Evolutionary conservation across 164 flowering plant species (phyloP).

Genomic region (Berberis thunbergii): DNA sequence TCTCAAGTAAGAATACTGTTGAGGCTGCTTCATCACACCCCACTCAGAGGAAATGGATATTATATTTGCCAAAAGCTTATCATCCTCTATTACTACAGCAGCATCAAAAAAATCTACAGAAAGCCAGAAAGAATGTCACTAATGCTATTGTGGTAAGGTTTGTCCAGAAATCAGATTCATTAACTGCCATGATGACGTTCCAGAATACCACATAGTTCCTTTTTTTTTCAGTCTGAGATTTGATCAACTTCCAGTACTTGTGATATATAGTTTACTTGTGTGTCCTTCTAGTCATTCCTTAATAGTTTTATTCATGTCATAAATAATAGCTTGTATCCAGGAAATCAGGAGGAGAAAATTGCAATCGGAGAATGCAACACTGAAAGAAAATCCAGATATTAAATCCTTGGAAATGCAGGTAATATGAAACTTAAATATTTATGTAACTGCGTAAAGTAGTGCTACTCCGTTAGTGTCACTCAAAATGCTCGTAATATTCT

Average conservation of each 20-base stretch:
- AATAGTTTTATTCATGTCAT: neutral
- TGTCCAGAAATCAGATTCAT: constrained; percentile 8
- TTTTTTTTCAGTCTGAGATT: no score
- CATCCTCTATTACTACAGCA: constrained; percentile 80
- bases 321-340: constrained; percentile 21
- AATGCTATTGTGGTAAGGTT: constrained; percentile 58
- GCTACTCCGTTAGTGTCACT: neutral
- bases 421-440: neutral
- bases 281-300: neutral
- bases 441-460: neutral
- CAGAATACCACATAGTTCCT: neutral
- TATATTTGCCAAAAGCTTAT: constrained; percentile 71
- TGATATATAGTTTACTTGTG: neutral
- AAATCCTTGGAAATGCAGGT: constrained; percentile 45
- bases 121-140: constrained; percentile 48
- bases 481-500: neutral
- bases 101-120: constrained; percentile 42
- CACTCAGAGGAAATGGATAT: constrained; percentile 42
- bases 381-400: constrained; percentile 30
- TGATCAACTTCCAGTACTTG: neutral
- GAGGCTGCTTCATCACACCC: constrained; percentile 12
- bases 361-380: constrained; percentile 24
- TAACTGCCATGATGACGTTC: neutral
- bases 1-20: constrained; percentile 12
- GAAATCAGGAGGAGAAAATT: constrained; percentile 54